Base-by-base conservation (phyloP, 1,139 yeast species). In the Geotrichum fermentans region DNA sequence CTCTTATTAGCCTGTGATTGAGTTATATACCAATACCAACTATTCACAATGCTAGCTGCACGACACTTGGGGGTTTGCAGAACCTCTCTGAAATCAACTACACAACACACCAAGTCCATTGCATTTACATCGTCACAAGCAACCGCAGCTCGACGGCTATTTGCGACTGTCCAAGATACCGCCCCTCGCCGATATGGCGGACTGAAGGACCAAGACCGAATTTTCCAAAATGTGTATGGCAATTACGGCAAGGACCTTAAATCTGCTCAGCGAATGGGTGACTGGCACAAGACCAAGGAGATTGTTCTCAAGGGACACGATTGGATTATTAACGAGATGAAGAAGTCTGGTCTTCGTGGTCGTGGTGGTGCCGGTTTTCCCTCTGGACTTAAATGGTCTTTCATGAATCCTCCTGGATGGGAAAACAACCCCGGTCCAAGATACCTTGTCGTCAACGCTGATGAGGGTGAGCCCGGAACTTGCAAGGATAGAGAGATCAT, bases 311-410 rank as follows among this genome's bases (percentile, higher is more conserved):
- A 86, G 68, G 95, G 95, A 46, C 90, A 86, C 66, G 78, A 79
- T 54, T 86, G 95, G 95, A 84, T 85, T 65, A 85, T 85, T 62
- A 86, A 82, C 61, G 94, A 86, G 69, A 80, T 84, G 74, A 86
- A 86, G 68, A 78, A 80, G 63, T 82, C 90, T 10, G 95, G 95
- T 21, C 74, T 86, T 58, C 80, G 95, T 69, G 95, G 95, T 51
- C 81, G 95, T 71, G 95, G 95, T 54, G 95, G 95, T 61, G 95
- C 95, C 41, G 95, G 95, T 24, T 86, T 86, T 74, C 95, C 95
- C 47, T 80, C 89, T 22, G 95, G 95, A 43, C 76, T 86, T 62
- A 86, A 86, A 69, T 86, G 94, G 94, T 83, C 94, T 16, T 86
- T 86, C 64, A 86, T 86, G 95, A 86, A 86, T 70, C 95, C 95